phyloP scores from a whole-genome alignment of 2,329 filamentous ascomycete genomes.

The Xylaria sp. region DNA sequence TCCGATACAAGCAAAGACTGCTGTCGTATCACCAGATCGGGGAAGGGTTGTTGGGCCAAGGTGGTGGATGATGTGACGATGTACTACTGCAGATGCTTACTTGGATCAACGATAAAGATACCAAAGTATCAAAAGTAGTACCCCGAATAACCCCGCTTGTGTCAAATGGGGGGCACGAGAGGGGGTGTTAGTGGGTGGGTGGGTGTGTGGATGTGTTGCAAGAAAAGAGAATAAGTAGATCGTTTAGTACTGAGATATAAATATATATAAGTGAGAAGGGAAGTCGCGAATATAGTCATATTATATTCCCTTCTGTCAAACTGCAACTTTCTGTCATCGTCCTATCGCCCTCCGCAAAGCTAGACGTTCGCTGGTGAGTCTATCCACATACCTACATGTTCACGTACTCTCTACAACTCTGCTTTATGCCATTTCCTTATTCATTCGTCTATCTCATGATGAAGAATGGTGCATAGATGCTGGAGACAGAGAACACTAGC shows the following conservation, averaged over 20 bases:
- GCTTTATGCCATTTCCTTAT: background rate
- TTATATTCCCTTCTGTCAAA: background rate
- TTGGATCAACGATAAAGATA: background rate
- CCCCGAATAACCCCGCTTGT: conserved; percentile 29
- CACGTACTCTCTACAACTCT: background rate
- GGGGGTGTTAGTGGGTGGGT: background rate
- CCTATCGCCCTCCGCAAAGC: background rate
- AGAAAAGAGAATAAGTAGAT: background rate
- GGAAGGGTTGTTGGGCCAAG: too few relatives aligned
- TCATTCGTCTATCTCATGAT: background rate
- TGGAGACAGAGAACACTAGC: background rate
- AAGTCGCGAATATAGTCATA: conserved; percentile 5
- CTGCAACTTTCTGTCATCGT: conserved; percentile 1
- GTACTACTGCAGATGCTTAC: background rate
- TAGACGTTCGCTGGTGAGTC: conserved; percentile 20
- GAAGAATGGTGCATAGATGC: background rate
- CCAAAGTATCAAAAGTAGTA: background rate
- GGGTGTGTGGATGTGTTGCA: background rate
- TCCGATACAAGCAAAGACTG: conserved; percentile 9
- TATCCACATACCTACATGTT: too few relatives aligned
- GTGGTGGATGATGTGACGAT: background rate
- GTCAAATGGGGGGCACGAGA: conserved; percentile 13
- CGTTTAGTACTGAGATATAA: background rate
- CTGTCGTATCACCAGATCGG: conserved; percentile 29
- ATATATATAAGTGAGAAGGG: conserved; percentile 37